Evolutionary conservation across 768 basidiomycete genomes (phyloP).

Genomic region (Goffeauzyma gilvescens): DNA sequence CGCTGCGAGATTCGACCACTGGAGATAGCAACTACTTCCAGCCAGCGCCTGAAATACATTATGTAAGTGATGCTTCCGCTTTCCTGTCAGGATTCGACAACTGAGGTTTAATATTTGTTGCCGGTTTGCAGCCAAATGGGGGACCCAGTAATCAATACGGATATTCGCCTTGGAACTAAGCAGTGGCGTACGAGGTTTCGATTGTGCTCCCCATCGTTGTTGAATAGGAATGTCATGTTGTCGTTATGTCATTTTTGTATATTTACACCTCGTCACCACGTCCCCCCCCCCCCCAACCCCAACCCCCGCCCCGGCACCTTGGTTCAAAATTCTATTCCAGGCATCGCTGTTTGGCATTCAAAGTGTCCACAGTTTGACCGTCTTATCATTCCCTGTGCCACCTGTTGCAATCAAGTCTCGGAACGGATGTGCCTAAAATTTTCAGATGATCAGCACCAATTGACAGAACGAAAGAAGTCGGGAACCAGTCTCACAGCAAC

Average conservation of each 20-base stretch:
- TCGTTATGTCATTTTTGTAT: too few relatives aligned
- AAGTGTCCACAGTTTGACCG: slow-evolving; percentile 74
- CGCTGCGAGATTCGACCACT: slow-evolving; percentile 21
- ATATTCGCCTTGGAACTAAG: slow-evolving; percentile 8
- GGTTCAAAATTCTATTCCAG: too few relatives aligned
- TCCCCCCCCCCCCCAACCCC: too few relatives aligned
- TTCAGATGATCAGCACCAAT: neutral
- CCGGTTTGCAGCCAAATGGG: slow-evolving; percentile 1
- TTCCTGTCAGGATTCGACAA: neutral
- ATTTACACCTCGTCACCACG: too few relatives aligned
- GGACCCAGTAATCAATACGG: slow-evolving; percentile 9
- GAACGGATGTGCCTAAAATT: slow-evolving; percentile 52
- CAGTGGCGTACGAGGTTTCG: neutral
- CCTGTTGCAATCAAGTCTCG: slow-evolving; percentile 63
- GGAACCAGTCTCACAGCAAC: slow-evolving; percentile 39
- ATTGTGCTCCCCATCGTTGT: too few relatives aligned
- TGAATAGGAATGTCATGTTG: too few relatives aligned
- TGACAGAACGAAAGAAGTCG: slow-evolving; percentile 13
- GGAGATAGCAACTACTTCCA: slow-evolving; percentile 30
- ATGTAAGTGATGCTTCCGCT: slow-evolving; percentile 4
- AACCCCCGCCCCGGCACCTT: too few relatives aligned
- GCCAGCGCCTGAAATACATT: slow-evolving; percentile 18
- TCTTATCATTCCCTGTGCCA: slow-evolving; percentile 72
- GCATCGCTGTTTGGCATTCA: too few relatives aligned
- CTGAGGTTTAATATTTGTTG: neutral